Percentiles rank a stretch among this genome's conserved stretches.
Conservation (phyloP, 345 rosid species). For the Geranium brycei region DNA sequence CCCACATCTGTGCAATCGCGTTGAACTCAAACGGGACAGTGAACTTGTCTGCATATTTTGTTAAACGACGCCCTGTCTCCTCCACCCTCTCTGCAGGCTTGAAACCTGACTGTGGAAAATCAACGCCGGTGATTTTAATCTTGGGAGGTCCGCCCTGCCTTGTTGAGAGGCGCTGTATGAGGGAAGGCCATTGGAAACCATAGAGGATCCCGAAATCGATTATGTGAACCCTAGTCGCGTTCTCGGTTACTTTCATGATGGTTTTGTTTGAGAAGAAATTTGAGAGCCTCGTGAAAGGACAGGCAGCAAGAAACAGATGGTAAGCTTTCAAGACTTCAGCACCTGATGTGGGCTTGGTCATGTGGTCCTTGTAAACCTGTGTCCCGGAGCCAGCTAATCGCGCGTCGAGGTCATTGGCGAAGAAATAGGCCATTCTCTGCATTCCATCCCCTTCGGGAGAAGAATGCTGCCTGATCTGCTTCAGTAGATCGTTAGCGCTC, state of each 20-base stretch:
- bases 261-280: conserved; percentile 25
- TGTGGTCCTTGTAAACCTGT: conserved; percentile 6
- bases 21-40: conserved; percentile 41
- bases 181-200: conserved; percentile 57
- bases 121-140: conserved; percentile 42
- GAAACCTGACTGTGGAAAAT: conserved; percentile 44
- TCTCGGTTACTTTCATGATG: conserved; percentile 22
- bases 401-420: conserved; percentile 13
- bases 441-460: conserved; percentile 16
- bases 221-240: conserved; percentile 29
- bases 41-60: conserved; percentile 28
- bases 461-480: conserved; percentile 25
- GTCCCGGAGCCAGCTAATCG: conserved; percentile 7
- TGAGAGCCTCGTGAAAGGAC: conserved; percentile 28
- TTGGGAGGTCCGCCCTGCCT: conserved; percentile 42
- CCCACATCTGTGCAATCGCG: conserved; percentile 49
- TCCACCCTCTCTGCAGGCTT: conserved; percentile 40
- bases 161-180: conserved; percentile 36
- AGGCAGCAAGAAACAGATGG: conserved; percentile 23
- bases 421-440: conserved; percentile 13
- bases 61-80: conserved; percentile 36
- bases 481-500: conserved; percentile 19
- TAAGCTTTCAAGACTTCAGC: conserved; percentile 27
- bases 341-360: conserved; percentile 9
- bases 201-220: conserved; percentile 43